Percentiles rank a stretch among this genome's conserved stretches.
These are phyloP conservation scores for Penicillium coffeae DNA, from an alignment of 495 filamentous ascomycete genomes.

Conservation along the genomic window DNA sequence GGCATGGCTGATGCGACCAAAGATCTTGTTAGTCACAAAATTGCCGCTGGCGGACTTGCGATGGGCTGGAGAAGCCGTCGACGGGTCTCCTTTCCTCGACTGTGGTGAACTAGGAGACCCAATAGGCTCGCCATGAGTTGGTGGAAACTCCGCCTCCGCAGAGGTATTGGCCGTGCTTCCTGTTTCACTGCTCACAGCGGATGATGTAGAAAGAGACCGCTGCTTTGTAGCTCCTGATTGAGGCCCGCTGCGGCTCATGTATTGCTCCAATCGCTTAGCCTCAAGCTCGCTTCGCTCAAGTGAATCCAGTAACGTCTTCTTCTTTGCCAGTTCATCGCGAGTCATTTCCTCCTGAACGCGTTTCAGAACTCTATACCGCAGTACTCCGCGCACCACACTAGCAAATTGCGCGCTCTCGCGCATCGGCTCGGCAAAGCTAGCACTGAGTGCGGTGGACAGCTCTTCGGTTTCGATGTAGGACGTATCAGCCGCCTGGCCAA, in stretches of 20 bases:
- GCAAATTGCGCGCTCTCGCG: conserved; percentile 96
- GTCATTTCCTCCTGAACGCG: conserved; percentile 97
- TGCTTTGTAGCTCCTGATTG: conserved; percentile 47
- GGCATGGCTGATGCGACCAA: conserved; percentile 89
- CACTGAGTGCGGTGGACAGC: conserved; percentile 73
- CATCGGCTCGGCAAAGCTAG: conserved; percentile 94
- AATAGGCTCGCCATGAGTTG: conserved; percentile 70
- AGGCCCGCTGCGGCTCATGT: conserved; percentile 66
- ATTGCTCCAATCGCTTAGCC: conserved; percentile 87
- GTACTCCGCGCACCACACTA: conserved; percentile 81
- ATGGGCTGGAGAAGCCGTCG: conserved; percentile 44
- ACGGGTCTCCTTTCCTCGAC: conserved; percentile 28
- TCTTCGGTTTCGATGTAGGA: conserved; percentile 96
- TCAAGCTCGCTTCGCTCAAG: conserved; percentile 87
- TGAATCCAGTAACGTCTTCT: conserved; percentile 70
- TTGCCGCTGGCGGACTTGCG: conserved; percentile 72
- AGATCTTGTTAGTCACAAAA: conserved; percentile 88
- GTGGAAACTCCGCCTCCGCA: conserved; percentile 89
- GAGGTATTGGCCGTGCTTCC: conserved; percentile 58
- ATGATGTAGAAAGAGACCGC: conserved; percentile 61
- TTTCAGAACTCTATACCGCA: conserved; percentile 86
- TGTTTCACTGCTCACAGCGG: conserved; percentile 42
- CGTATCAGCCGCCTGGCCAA: conserved; percentile 90
- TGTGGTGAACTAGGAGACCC: conserved; percentile 55
- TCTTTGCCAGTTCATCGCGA: conserved; percentile 80